Percentiles rank a stretch among this genome's conserved stretches.
phyloP scores from a whole-genome alignment of 1,284 basidiomycete genomes.

The Fomitopsis betulina region DNA sequence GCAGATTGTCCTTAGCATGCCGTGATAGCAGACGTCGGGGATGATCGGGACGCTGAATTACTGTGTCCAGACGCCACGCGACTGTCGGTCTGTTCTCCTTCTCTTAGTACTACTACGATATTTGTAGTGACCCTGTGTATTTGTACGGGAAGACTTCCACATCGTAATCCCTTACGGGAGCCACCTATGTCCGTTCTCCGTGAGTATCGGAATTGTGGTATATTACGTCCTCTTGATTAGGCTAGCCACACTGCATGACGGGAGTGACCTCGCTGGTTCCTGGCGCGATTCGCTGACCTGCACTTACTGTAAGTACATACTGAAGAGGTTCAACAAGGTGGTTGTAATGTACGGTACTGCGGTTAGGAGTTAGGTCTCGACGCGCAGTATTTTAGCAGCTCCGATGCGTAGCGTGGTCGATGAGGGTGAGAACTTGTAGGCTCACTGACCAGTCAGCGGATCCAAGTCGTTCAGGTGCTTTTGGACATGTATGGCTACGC shows the following conservation, averaged over 20 bases:
- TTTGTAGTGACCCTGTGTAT: not conserved
- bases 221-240: not conserved
- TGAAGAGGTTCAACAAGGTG: too few species aligned
- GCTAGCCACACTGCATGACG: not conserved
- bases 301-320: too few species aligned
- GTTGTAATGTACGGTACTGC: too few species aligned
- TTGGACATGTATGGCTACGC: too few species aligned
- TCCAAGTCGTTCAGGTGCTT: too few species aligned
- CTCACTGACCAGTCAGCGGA: too few species aligned
- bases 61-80: not conserved
- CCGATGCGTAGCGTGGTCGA: too few species aligned
- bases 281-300: too few species aligned
- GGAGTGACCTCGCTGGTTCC: too few species aligned
- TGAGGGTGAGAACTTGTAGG: too few species aligned
- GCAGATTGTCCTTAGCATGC: conserved; percentile 52
- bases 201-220: not conserved
- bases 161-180: not conserved
- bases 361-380: too few species aligned
- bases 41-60: not conserved
- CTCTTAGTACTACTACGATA: not conserved
- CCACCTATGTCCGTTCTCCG: not conserved
- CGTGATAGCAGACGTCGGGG: conserved; percentile 27
- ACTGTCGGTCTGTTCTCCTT: not conserved
- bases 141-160: not conserved
- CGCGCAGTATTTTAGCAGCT: too few species aligned